These are phyloP conservation scores for Ophiosphaerella herpotricha DNA, from an alignment of 2,329 filamentous ascomycete genomes.

Conservation along the genomic window DNA sequence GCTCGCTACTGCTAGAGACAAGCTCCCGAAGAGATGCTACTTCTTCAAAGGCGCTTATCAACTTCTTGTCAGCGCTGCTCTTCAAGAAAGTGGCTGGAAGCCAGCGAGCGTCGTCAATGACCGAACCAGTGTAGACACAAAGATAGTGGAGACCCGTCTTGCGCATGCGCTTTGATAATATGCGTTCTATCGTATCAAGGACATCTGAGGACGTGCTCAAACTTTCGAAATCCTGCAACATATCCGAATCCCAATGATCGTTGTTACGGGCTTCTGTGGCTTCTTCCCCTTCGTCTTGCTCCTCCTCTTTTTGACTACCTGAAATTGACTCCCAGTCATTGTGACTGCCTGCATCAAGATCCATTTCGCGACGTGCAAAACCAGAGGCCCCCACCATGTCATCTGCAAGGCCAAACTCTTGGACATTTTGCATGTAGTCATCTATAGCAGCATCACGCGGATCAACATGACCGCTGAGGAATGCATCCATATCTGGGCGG, in stretches of 20 bases:
- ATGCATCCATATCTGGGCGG: conserved; percentile 27
- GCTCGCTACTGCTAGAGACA: conserved; percentile 25
- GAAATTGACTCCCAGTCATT: conserved; percentile 38
- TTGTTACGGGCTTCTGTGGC: conserved; percentile 7
- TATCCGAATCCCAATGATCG: conserved; percentile 51
- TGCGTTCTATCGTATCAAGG: conserved; percentile 47
- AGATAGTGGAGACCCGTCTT: conserved; percentile 56
- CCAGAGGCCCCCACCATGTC: conserved; percentile 27
- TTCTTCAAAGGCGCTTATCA: conserved; percentile 37
- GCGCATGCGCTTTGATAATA: conserved; percentile 54
- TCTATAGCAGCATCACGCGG: conserved; percentile 53
- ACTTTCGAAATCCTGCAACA: conserved; percentile 54
- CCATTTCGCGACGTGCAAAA: conserved; percentile 42
- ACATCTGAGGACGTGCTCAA: conserved; percentile 57
- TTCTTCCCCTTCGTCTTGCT: not conserved
- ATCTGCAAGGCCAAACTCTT: conserved; percentile 49
- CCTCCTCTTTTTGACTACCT: conserved; percentile 11
- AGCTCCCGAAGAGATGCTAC: conserved; percentile 18
- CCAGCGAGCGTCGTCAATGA: conserved; percentile 57
- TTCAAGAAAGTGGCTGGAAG: conserved; percentile 42
- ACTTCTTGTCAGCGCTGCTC: conserved; percentile 23
- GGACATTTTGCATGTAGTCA: conserved; percentile 74
- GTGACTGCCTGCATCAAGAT: conserved; percentile 36
- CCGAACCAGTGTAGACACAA: conserved; percentile 53
- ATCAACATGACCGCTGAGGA: conserved; percentile 24